phyloP scores from a whole-genome alignment of 2,329 filamentous ascomycete species.

The Madurella fahalii region DNA sequence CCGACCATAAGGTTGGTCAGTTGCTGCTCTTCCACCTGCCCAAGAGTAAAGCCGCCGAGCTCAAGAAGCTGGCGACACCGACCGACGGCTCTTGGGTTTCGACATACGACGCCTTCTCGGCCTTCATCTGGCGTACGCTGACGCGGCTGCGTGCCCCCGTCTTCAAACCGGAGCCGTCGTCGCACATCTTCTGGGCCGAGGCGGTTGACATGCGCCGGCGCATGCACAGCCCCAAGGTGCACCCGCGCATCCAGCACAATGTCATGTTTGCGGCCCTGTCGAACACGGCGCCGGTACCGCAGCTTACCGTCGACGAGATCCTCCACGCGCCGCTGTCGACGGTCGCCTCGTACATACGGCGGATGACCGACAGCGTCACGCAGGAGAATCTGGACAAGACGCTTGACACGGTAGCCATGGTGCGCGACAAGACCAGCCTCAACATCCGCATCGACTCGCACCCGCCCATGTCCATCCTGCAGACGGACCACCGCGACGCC shows the following conservation, averaged over 20 bases:
- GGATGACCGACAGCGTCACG: constrained; percentile 34
- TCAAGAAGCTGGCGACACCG: constrained; percentile 36
- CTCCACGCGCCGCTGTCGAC: constrained; percentile 28
- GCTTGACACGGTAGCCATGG: constrained; percentile 31
- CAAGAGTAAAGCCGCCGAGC: constrained; percentile 38
- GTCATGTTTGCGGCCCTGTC: constrained; percentile 31
- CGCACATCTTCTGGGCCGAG: constrained; percentile 34
- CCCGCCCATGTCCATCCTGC: constrained; percentile 34
- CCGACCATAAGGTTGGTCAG: constrained; percentile 20
- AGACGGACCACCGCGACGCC: constrained; percentile 35
- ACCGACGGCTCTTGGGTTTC: constrained; percentile 39
- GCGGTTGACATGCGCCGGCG: constrained; percentile 38
- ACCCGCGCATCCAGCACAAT: constrained; percentile 35
- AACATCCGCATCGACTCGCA: constrained; percentile 33
- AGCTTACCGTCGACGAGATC: constrained; percentile 26
- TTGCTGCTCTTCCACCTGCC: constrained; percentile 41
- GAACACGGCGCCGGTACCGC: constrained; percentile 26
- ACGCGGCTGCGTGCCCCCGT: constrained; percentile 33
- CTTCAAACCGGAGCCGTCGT: constrained; percentile 31
- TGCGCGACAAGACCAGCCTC: constrained; percentile 36
- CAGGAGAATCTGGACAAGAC: constrained; percentile 30
- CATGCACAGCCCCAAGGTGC: constrained; percentile 32
- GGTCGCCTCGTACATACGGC: constrained; percentile 36
- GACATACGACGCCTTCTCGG: constrained; percentile 41
- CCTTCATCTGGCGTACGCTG: constrained; percentile 39